Evolutionary conservation across 2,329 filamentous ascomycete species (phyloP).

Genomic region (Aspergillus viridinutans): DNA sequence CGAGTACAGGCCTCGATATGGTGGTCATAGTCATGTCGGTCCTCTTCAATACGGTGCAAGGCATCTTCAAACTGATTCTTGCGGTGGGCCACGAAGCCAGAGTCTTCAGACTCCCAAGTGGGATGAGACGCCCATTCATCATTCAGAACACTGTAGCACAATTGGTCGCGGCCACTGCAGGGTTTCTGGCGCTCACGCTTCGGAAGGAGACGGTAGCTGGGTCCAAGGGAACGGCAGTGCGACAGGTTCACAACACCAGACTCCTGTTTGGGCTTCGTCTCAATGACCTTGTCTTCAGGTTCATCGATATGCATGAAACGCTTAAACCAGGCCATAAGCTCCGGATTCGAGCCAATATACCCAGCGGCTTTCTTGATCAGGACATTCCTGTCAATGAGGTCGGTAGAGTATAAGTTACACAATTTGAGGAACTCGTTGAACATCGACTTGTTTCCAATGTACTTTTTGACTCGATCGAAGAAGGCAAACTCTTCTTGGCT

Average conservation of each 20-base stretch:
- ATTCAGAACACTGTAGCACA: constrained; percentile 89
- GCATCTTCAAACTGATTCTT: constrained; percentile 96
- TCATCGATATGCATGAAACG: constrained; percentile 71
- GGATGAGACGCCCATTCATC: constrained; percentile 98
- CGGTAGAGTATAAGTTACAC: constrained; percentile 90
- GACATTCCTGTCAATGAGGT: constrained; percentile 80
- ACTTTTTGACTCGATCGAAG: constrained; percentile 96
- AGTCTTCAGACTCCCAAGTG: constrained; percentile 97
- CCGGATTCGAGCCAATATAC: constrained; percentile 83
- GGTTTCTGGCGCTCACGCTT: constrained; percentile 86
- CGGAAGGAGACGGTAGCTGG: constrained; percentile 88
- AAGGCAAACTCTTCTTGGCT: constrained; percentile 83
- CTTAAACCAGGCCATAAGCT: constrained; percentile 87
- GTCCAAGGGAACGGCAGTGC: constrained; percentile 91
- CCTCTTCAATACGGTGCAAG: constrained; percentile 93
- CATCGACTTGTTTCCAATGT: constrained; percentile 82
- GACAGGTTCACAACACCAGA: constrained; percentile 80
- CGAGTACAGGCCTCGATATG: constrained; percentile 94
- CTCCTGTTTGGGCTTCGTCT: constrained; percentile 71
- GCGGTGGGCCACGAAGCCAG: constrained; percentile 92
- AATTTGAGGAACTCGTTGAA: constrained; percentile 97
- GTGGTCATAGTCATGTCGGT: constrained; percentile 97
- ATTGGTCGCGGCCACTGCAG: constrained; percentile 89
- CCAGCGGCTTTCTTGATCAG: constrained; percentile 76
- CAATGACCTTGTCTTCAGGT: constrained; percentile 70